Base-by-base conservation (phyloP, 2,329 filamentous ascomycete genomes). In the Aplosporella prunicola region DNA sequence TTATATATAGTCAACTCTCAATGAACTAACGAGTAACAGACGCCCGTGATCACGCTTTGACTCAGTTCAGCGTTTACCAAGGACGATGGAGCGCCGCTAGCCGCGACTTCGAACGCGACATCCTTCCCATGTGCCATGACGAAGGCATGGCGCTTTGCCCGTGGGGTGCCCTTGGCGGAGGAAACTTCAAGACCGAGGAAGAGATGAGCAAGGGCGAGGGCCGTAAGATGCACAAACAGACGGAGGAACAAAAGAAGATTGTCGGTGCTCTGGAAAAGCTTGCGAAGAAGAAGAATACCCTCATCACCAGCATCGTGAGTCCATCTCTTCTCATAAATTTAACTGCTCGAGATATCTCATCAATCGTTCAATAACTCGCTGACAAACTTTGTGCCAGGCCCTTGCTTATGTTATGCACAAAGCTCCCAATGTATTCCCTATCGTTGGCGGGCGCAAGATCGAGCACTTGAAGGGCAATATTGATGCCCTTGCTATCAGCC, bases 391-490 rank as follows among this genome's bases (percentile, higher is more conserved):
- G n/a, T n/a, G n/a, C n/a, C n/a, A n/a, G n/a, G n/a, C 82, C 7
- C 59, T 87, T 16, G 81, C 82, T 2, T 87, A 87, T 51, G 76
- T 86, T 10, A 71, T 82, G 68, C 70, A 76, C 45, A 85, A 86
- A 61, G 65, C 77, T 1, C 73, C 79, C 0, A 76, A 83, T 48
- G 77, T 86, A 9, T 84, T 83, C 51, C 82, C 82, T 1, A 76
- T 87, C 26, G 66, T 85, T 4, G 81, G 82, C 9, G 78, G 78
- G 0, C 69, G 80, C 9, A 85, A 77, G 47, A 56, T 82, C 8
- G 74, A 79, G 33, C 80, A 87, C 51, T 61, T 88, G 26, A 72
- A 78, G 51, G 69, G 67, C 40, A 86, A 85, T 49, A 80, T 86
- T 45, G 72, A 79, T 49, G 78, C 79, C 0, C 63, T 88, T 24